Base-by-base conservation (phyloP, 2,329 filamentous ascomycete genomes). In the Xylaria arbuscula region DNA sequence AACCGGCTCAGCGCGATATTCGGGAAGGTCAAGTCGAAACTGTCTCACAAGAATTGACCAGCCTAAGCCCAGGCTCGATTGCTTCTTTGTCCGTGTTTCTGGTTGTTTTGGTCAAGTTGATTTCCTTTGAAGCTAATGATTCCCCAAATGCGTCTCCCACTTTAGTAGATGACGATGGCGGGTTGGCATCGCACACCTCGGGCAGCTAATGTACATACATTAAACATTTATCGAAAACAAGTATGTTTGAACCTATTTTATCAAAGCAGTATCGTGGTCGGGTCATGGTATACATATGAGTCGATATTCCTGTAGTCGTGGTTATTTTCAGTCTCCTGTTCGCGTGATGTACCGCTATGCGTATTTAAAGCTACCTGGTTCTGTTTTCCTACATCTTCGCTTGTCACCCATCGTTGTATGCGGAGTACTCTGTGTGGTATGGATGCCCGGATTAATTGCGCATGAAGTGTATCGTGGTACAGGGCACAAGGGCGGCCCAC, bases 1-100 rank as follows among this genome's bases (percentile, higher is more conserved):
- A 84, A 87, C 79, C 85, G 89, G 62, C 74, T 90, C 67, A 91
- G 89, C 79, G 81, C 85, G 62, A 86, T 92, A 74, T 87, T 92
- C 76, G 82, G 80, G 80, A 88, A 86, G 81, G 75, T 88, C 75
- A 85, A 85, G 80, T 77, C 81, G 73, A 88, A 81, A 77, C 72
- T 81, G n/a, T 74, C 77, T 24, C 70, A 74, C 71, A 79, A 80
- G 74, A 75, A 78, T 22, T 70, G 68, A 38, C 22, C 2, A 51
- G 67, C 42, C 50, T 22, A 8, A 28, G 38, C 38, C 19, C 50
- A 64, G 36, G 42, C 24, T 53, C 42, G 34, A 24, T 70, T 68
- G 24, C 59, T 69, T 74, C 64, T 70, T 22, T 17, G 53, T 65
- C 57, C 63, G 47, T 64, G 3, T 66, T 63, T 57, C 47, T 28